Percentiles rank a stretch among this genome's conserved stretches.
Evolutionary conservation across 1,284 basidiomycete species (phyloP).

Genomic region (Trametes versicolor): DNA sequence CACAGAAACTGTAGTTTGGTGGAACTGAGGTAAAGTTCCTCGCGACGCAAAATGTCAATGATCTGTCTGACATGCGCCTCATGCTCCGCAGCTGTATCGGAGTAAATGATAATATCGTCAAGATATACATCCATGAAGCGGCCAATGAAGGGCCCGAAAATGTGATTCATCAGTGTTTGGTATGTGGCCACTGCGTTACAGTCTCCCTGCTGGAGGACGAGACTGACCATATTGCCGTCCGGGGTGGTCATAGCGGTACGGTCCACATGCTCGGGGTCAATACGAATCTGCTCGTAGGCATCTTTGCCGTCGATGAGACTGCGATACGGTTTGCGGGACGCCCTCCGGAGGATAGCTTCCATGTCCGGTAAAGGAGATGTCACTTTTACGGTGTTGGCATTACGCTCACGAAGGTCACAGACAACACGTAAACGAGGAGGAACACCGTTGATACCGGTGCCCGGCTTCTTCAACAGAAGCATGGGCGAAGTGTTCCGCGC

Average conservation of each 20-base stretch:
- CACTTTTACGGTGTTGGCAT: slow-evolving; percentile 4
- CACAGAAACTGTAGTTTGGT: slow-evolving; percentile 1
- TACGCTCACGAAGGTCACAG: slow-evolving; percentile 8
- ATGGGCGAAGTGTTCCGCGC: slow-evolving; percentile 11
- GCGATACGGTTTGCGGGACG: neutral
- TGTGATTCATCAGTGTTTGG: slow-evolving; percentile 16
- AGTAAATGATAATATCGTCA: slow-evolving; percentile 9
- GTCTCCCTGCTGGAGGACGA: slow-evolving; percentile 9
- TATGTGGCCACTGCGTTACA: slow-evolving; percentile 13
- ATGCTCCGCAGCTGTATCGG: slow-evolving; percentile 1
- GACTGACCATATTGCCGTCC: slow-evolving; percentile 13
- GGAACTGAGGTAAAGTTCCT: slow-evolving; percentile 8
- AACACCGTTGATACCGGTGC: neutral
- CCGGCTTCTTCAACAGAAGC: slow-evolving; percentile 8
- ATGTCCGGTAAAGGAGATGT: slow-evolving; percentile 10
- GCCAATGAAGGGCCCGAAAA: slow-evolving; percentile 10
- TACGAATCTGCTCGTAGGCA: slow-evolving; percentile 7
- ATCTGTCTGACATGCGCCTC: slow-evolving; percentile 4
- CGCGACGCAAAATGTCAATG: neutral
- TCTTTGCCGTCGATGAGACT: neutral
- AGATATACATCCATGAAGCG: slow-evolving; percentile 11
- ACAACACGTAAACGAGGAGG: slow-evolving; percentile 5
- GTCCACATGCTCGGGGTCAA: slow-evolving; percentile 3
- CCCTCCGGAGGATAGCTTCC: slow-evolving; percentile 1
- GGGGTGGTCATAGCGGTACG: slow-evolving; percentile 12